Conservation (phyloP, 2,329 filamentous ascomycete genomes). For the Harringtonia aguacate region DNA sequence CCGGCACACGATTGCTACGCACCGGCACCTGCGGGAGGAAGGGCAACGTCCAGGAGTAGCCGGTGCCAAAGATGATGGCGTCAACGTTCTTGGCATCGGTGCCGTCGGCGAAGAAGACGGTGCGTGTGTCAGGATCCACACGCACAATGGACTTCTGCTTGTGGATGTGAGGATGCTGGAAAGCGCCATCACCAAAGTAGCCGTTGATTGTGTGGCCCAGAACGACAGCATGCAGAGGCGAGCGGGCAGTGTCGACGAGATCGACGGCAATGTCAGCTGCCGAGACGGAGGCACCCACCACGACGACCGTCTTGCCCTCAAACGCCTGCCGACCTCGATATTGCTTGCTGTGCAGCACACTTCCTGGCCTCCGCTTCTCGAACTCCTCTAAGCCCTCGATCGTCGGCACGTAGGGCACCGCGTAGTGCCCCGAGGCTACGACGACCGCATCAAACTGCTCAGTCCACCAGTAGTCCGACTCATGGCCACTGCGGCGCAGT, state of each 20-base stretch:
- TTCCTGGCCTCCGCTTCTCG: conserved; percentile 30
- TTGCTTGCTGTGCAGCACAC: conserved; percentile 54
- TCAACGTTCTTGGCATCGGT: conserved; percentile 42
- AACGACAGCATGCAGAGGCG: conserved; percentile 16
- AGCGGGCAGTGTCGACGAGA: conserved; percentile 11
- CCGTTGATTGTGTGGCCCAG: conserved; percentile 16
- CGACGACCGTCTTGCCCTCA: conserved; percentile 29
- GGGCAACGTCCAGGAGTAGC: conserved; percentile 53
- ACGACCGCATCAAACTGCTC: conserved; percentile 54
- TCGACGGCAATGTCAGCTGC: conserved; percentile 48
- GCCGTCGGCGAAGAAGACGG: conserved; percentile 48
- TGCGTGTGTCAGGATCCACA: conserved; percentile 25
- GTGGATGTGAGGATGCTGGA: conserved; percentile 24
- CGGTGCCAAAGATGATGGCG: conserved; percentile 55
- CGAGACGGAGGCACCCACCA: conserved; percentile 40
- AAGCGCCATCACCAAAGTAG: conserved; percentile 23
- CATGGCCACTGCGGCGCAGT: conserved; percentile 25
- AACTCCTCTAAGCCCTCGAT: conserved; percentile 35
- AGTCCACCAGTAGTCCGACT: conserved; percentile 49
- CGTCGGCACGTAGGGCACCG: conserved; percentile 40
- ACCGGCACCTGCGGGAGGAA: conserved; percentile 43
- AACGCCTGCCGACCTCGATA: conserved; percentile 48
- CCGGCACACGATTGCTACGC: conserved; percentile 43
- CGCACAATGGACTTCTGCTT: conserved; percentile 7
- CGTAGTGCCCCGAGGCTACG: conserved; percentile 58